Conservation (phyloP, 345 rosid species). For the Linum trigynum region DNA sequence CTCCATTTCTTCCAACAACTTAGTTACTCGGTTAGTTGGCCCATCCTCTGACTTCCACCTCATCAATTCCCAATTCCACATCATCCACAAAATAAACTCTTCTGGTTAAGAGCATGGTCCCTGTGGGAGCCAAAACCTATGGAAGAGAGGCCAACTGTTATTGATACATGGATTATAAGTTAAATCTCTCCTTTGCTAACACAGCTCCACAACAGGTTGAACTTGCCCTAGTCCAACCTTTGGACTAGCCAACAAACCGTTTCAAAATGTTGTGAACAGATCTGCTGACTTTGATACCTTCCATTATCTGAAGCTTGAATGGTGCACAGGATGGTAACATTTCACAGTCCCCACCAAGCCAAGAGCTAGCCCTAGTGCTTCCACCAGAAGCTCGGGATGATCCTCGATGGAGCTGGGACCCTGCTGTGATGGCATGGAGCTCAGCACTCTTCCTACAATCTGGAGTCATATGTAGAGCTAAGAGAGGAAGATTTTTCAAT, state of each 20-base stretch:
- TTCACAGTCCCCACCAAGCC: constrained; percentile 44
- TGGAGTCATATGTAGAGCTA: constrained; percentile 1
- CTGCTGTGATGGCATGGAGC: constrained; percentile 29
- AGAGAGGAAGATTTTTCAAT: not conserved
- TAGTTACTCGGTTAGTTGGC: too few relatives aligned
- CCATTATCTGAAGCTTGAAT: too few relatives aligned
- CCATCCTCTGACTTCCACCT: too few relatives aligned
- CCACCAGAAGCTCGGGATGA: constrained; percentile 33
- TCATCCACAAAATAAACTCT: too few relatives aligned
- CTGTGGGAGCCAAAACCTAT: too few relatives aligned
- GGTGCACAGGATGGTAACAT: constrained; percentile 19
- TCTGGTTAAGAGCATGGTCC: too few relatives aligned
- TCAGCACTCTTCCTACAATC: constrained; percentile 54
- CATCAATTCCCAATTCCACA: too few relatives aligned
- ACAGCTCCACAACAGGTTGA: not conserved
- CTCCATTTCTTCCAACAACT: too few relatives aligned
- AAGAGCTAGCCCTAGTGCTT: constrained; percentile 39
- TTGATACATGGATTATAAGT: too few relatives aligned
- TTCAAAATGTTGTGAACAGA: not conserved
- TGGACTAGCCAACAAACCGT: not conserved
- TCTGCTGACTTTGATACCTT: not conserved
- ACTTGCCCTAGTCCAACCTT: not conserved
- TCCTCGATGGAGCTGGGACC: constrained; percentile 35
- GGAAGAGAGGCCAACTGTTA: too few relatives aligned
- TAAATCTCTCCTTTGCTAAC: too few relatives aligned